A percentile compares a stretch with the other conserved stretches of the same genome.
Evolutionary conservation across 2,329 filamentous ascomycete genomes (phyloP).

Genomic region (Endothia cerciana): DNA sequence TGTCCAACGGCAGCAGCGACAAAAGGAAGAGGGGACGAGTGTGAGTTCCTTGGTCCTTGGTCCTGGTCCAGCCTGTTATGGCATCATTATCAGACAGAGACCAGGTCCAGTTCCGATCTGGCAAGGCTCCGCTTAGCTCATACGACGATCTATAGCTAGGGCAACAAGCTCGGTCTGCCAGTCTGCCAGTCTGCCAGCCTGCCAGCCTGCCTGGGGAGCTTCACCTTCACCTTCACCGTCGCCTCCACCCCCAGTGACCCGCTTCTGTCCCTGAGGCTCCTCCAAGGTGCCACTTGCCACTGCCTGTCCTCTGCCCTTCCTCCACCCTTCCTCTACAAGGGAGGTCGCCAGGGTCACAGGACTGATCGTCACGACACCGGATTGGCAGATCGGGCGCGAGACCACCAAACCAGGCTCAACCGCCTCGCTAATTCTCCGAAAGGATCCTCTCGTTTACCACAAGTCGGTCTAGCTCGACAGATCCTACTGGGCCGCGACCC

Average conservation of each 20-base stretch:
- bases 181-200: not conserved
- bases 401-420: constrained; percentile 7
- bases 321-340: not conserved
- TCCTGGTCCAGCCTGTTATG: no score
- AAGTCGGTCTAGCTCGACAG: constrained; percentile 14
- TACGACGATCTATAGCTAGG: constrained; percentile 4
- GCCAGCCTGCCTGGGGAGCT: not conserved
- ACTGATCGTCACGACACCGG: not conserved
- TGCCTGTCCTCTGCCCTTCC: not conserved
- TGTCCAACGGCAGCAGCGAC: not conserved
- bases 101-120: not conserved
- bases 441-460: constrained; percentile 12
- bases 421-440: constrained; percentile 17
- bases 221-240: constrained; percentile 11
- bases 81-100: not conserved
- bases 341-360: constrained; percentile 13
- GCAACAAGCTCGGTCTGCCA: constrained; percentile 3
- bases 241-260: not conserved
- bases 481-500: constrained; percentile 7
- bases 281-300: not conserved
- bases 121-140: constrained; percentile 1
- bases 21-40: not conserved
- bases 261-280: not conserved
- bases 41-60: no score
- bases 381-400: constrained; percentile 2